Base-by-base conservation (phyloP, 345 rosid species). In the Aquilaria sinensis region DNA sequence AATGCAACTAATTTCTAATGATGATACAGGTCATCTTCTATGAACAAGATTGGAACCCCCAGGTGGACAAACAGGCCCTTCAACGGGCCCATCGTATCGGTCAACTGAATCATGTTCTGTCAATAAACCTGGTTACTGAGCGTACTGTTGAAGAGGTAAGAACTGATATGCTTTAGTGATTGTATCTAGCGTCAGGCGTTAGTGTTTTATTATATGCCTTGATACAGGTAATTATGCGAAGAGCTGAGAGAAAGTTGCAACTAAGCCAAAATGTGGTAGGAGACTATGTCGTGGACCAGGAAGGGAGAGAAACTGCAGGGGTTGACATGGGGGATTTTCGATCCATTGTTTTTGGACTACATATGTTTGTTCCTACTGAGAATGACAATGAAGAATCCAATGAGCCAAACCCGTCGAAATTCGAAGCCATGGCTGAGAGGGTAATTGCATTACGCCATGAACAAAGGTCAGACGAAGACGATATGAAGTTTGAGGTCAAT, bases 41-140 rank as follows among this genome's bases (percentile, higher is more conserved):
- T 14, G 98, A 92, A 74, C 96, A 92, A 82, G 96, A 92, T 66
- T 92, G 98, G 98, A 92, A 92, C 68, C 98, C 96, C 47, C 98
- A 92, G 70, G 95, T 89, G 66, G 98, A 87, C 71, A 86, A 83
- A 78, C 96, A 89, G 74, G 98, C 96, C 70, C 71, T 92, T 77
- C 98, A 92, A 73, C 81, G 96, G 57, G 92, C 96, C 59, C 98
- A 89, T 67, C 79, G 98, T 58, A 92, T 92, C 74, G 98, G 98
- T 70, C 98, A 92, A 74, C 70, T 78, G 70, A 89, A 80, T 74
- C 95, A 83, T 66, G 98, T 92, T 65, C 60, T 92, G 58, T 83
- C 90, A 51, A 85, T 92, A 75, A 92, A 82, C 77, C 72, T 92
- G 59, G 95, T 92, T 46, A 79, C 95, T 9, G 79, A 76, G 70